Evolutionary conservation across 345 rosid genomes (phyloP).

Genomic region (Xanthoceras sorbifolium): DNA sequence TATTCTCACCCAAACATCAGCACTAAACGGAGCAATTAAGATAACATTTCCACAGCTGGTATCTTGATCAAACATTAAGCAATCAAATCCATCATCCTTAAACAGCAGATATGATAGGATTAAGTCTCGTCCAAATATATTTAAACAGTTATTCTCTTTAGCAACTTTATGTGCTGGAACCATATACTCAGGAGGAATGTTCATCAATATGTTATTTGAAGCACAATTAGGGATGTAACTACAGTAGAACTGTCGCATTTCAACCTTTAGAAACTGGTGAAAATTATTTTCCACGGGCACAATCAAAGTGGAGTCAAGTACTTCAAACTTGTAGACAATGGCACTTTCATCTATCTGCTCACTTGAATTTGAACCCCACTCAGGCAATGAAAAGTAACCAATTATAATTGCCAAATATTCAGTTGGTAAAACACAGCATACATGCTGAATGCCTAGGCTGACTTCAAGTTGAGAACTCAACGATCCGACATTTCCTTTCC

Average conservation of each 20-base stretch:
- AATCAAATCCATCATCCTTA: slow-evolving; percentile 41
- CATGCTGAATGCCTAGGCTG: slow-evolving; percentile 80
- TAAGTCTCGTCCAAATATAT: slow-evolving; percentile 71
- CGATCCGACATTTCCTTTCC: slow-evolving; percentile 48
- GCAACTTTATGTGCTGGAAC: slow-evolving; percentile 54
- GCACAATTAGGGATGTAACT: slow-evolving; percentile 44
- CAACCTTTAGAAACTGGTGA: slow-evolving; percentile 53
- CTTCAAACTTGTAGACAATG: slow-evolving; percentile 65
- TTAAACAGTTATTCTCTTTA: slow-evolving; percentile 46
- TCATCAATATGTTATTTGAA: slow-evolving; percentile 41
- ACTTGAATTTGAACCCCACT: slow-evolving; percentile 56
- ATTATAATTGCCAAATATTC: slow-evolving; percentile 76
- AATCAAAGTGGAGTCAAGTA: slow-evolving; percentile 68
- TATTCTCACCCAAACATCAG: slow-evolving; percentile 79
- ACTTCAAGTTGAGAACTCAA: slow-evolving; percentile 64
- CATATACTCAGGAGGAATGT: slow-evolving; percentile 55
- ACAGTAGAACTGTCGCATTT: slow-evolving; percentile 56
- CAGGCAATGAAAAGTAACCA: slow-evolving; percentile 84
- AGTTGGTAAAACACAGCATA: slow-evolving; percentile 70
- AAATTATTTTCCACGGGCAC: slow-evolving; percentile 55
- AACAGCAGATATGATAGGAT: slow-evolving; percentile 46
- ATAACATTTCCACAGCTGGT: slow-evolving; percentile 33
- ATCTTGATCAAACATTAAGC: slow-evolving; percentile 33
- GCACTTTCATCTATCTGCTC: slow-evolving; percentile 36
- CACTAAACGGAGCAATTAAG: slow-evolving; percentile 56